phyloP scores from a whole-genome alignment of 1,284 basidiomycete species.

The Malassezia dermatis region DNA sequence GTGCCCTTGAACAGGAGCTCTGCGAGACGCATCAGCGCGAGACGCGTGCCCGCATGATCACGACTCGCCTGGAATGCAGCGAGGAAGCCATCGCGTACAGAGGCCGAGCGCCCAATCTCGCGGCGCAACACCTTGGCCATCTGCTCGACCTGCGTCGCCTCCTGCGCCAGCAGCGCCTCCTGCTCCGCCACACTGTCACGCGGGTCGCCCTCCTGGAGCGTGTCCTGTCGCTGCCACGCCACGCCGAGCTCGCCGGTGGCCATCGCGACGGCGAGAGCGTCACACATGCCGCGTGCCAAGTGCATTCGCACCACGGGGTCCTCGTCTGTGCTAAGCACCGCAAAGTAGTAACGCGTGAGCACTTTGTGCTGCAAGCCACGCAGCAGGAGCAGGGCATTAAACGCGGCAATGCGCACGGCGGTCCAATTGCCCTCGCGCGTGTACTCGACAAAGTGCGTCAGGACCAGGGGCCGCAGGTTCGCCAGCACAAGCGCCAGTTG shows the following conservation, averaged over 20 bases:
- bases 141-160: constrained; percentile 54
- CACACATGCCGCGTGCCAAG: constrained; percentile 72
- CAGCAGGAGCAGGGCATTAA: constrained; percentile 82
- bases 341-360: constrained; percentile 74
- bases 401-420: constrained; percentile 79
- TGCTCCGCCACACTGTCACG: constrained; percentile 6
- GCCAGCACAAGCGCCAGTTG: constrained; percentile 28
- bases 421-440: constrained; percentile 68
- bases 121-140: constrained; percentile 36
- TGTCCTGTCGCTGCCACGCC: constrained; percentile 22
- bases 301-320: constrained; percentile 72
- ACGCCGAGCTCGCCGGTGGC: constrained; percentile 58
- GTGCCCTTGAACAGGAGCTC: constrained; percentile 72
- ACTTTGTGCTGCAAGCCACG: constrained; percentile 56
- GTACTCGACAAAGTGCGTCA: constrained; percentile 71
- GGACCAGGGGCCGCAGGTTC: constrained; percentile 65
- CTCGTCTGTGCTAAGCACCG: constrained; percentile 77
- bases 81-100: constrained; percentile 43
- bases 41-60: constrained; percentile 59
- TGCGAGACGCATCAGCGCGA: constrained; percentile 80
- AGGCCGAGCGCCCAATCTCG: constrained; percentile 43
- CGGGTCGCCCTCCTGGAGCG: constrained; percentile 26
- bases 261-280: constrained; percentile 74
- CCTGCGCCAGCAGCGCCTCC: constrained; percentile 8
- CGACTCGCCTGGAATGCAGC: constrained; percentile 49